phyloP scores from a whole-genome alignment of 805 yeast species.

The Sugiyamaella valdiviana region DNA sequence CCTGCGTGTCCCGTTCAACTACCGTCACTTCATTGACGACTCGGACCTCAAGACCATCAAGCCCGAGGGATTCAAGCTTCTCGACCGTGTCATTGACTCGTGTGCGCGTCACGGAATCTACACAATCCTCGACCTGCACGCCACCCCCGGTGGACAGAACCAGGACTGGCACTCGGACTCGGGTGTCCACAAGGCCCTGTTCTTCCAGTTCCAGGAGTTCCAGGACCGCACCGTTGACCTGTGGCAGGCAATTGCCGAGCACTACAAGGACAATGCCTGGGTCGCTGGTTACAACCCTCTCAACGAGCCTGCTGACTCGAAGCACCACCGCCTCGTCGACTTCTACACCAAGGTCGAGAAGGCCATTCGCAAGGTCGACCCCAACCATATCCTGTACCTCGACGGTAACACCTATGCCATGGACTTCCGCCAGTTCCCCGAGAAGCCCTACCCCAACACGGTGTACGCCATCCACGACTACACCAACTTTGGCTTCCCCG shows the following conservation, averaged over 20 bases:
- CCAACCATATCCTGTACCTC: constrained; percentile 43
- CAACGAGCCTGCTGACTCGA: constrained; percentile 46
- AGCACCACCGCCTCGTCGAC: constrained; percentile 37
- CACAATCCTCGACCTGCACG: constrained; percentile 44
- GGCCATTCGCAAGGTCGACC: constrained; percentile 40
- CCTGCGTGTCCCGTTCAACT: constrained; percentile 47
- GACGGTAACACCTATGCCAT: constrained; percentile 48
- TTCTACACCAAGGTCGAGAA: constrained; percentile 38
- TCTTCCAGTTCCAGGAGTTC: constrained; percentile 45
- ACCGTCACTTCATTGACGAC: constrained; percentile 44
- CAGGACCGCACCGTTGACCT: constrained; percentile 43
- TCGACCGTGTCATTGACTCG: constrained; percentile 39
- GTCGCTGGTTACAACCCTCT: constrained; percentile 51
- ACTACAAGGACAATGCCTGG: constrained; percentile 44
- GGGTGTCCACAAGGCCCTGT: constrained; percentile 41
- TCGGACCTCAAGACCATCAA: constrained; percentile 41
- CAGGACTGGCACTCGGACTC: constrained; percentile 51
- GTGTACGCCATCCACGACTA: constrained; percentile 49
- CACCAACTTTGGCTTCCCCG: constrained; percentile 41
- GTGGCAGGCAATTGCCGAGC: constrained; percentile 42
- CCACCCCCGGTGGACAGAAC: constrained; percentile 49
- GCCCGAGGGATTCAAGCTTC: constrained; percentile 40
- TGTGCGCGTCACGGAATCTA: constrained; percentile 44
- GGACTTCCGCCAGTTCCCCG: constrained; percentile 46
- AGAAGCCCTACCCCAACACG: constrained; percentile 35